Evolutionary conservation across 805 yeast genomes (phyloP), one percentile per base, ranked within the genome.

Genomic region (Priceomyces castillae): DNA sequence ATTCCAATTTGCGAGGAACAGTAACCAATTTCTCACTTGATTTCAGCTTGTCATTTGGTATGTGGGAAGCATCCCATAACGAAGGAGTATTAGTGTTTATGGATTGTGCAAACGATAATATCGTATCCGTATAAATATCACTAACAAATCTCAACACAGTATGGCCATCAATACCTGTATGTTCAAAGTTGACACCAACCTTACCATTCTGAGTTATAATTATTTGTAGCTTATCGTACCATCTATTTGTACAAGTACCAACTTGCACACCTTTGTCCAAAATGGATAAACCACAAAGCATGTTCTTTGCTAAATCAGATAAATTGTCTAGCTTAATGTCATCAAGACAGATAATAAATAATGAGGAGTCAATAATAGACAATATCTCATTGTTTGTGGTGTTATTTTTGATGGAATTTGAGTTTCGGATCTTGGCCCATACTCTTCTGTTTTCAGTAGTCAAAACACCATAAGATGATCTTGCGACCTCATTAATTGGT

Each of bases 131-230:
- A 61, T 90, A 90, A 43, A 90, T 86, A 62, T 90, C 97, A 31
- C 89, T 81, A 11, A 89, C 95, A 69, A 86, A 84, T 50, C 97
- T 69, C 51, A 90, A 69, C 3, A 90, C 96, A 0, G 97, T 90
- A 62, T 90, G 97, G 44, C 97, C 97, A 65, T 90, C 97, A 20
- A 90, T 95, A 53, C 96, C 96, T 0, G 97, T 86, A 58, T 90
- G 94, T 58, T 90, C 97, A 59, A 90, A 90, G 62, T 90, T 90
- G 51, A 90, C 82, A 22, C 97, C 97, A 2, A 94, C 96, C 63
- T 86, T 86, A 18, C 95, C 95, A 62, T 90, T 88, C 60, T 82
- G 80, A 3, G 96, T 88, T 43, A 90, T 80, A 42, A 90, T 90
- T 51, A 90, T 75, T 64, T 90, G 97, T 50, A 90, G 67, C 65